Conservation (phyloP, 805 yeast genomes). For the Scheffersomyces amazonensis region DNA sequence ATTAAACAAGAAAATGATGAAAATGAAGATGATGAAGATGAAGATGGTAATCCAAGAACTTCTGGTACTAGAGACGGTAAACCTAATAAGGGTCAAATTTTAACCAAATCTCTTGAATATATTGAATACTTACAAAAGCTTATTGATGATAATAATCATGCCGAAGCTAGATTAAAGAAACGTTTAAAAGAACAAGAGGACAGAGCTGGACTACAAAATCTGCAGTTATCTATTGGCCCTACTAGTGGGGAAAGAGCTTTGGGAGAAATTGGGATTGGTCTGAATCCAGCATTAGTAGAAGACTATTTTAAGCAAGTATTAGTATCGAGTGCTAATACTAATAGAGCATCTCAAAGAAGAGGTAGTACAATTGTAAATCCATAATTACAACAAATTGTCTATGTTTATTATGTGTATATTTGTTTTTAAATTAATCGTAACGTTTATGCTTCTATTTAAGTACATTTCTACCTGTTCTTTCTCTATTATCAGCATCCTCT, state of each 20-base stretch:
- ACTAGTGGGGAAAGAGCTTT: constrained; percentile 80
- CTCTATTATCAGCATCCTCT: constrained; percentile 61
- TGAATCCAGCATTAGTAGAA: constrained; percentile 45
- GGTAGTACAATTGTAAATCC: constrained; percentile 10
- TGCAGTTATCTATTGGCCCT: constrained; percentile 38
- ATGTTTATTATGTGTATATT: too few species aligned
- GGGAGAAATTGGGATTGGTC: constrained; percentile 81
- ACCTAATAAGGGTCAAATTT: constrained; percentile 80
- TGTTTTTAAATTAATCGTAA: not conserved
- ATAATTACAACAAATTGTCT: not conserved
- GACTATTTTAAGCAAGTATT: constrained; percentile 25
- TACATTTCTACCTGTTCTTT: constrained; percentile 32
- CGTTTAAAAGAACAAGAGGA: constrained; percentile 54
- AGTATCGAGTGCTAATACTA: constrained; percentile 19
- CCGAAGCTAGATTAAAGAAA: constrained; percentile 71
- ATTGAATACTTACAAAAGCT: constrained; percentile 62
- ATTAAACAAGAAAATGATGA: constrained; percentile 4
- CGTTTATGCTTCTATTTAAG: not conserved
- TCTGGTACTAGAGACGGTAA: constrained; percentile 78
- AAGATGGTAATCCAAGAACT: constrained; percentile 26
- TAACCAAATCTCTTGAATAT: constrained; percentile 73
- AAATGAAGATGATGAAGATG: constrained; percentile 17
- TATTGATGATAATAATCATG: constrained; percentile 75
- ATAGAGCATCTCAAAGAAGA: constrained; percentile 16
- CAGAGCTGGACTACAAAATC: constrained; percentile 28